Evolutionary conservation across 108 stramenopile genomes (phyloP), one percentile per base, ranked within the genome.

Genomic region (Fistulifera pelliculosa): DNA sequence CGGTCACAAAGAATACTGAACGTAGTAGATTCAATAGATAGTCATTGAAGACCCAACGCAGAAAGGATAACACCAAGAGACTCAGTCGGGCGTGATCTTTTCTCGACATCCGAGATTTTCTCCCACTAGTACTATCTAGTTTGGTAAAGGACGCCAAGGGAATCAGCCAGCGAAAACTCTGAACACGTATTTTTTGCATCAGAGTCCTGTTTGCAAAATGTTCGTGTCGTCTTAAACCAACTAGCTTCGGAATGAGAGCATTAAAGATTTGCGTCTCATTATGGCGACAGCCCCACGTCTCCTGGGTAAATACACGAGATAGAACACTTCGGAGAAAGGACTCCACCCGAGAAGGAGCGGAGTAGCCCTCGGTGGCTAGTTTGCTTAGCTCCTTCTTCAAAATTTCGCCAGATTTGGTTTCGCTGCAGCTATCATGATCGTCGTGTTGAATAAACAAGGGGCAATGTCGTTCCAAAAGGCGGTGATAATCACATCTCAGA

Each of bases 1-100:
- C 92, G 40, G 92, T 94, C 23, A 82, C 75, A 44, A 87, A 80
- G 55, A 94, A 94, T 44, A 47, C 56, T 12, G 83, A 71, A 49
- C 84, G 66, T 1, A 94, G 64, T 12, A 94, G 60, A 17, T 83
- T 87, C 10, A 87, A 77, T 17, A 89, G 39, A 47, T 80, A 83
- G 45, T 73, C 51, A 27, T 58, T 63, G 51, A 87, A 84, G 16
- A 85, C 25, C 83, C 85, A 94, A 10, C 74, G 71, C 69, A 87
- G 62, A 7, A 78, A 67, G 12, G 66, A 66, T 18, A 69, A 55
- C 14, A 77, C 39, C 6, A 84, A 52, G 17, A 16, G 21, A 24
- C 70, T 69, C 1, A 65, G 54, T 12, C 71, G 61, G 27, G 83
- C 65, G 55, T 93, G 87, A 44, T 66, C 70, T 16, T 70, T 67